These are phyloP conservation scores for Cladosporium sp. DNA, from an alignment of 2,329 filamentous ascomycete species.

Conservation along the genomic window DNA sequence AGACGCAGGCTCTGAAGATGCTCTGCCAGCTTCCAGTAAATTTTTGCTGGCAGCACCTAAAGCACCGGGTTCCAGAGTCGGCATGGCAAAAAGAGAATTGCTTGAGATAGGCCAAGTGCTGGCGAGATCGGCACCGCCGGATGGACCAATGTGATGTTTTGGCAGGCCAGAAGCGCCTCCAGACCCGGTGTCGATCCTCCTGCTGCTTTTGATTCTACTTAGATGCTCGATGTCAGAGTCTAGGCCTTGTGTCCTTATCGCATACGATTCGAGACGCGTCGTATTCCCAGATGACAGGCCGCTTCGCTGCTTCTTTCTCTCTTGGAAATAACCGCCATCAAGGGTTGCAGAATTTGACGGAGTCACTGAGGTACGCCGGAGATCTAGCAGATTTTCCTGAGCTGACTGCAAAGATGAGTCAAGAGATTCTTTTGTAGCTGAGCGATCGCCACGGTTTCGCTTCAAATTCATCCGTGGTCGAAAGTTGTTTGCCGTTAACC, in stretches of 20 bases:
- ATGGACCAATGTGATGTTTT: no score
- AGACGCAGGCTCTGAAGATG: background rate
- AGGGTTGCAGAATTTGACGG: no score
- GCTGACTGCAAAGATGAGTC: background rate
- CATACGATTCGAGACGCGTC: background rate
- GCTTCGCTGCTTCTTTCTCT: background rate
- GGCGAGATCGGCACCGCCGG: no score
- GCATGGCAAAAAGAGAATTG: background rate
- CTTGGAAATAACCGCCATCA: no score
- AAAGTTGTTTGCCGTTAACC: slow-evolving; percentile 67
- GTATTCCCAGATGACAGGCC: background rate
- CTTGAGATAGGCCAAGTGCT: no score
- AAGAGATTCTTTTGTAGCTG: background rate
- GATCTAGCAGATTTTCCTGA: no score
- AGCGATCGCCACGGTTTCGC: background rate
- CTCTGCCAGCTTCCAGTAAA: background rate
- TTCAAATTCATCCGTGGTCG: slow-evolving; percentile 41
- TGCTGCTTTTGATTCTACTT: slow-evolving; percentile 41
- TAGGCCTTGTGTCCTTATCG: background rate
- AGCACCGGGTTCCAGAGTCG: slow-evolving; percentile 7
- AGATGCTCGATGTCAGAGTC: slow-evolving; percentile 26
- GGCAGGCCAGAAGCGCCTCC: no score
- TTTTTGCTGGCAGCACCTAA: slow-evolving; percentile 5
- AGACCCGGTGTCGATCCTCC: background rate
- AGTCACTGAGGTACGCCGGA: no score